phyloP scores from a whole-genome alignment of 805 yeast species.

The Teunomyces barrocoloradensis region DNA sequence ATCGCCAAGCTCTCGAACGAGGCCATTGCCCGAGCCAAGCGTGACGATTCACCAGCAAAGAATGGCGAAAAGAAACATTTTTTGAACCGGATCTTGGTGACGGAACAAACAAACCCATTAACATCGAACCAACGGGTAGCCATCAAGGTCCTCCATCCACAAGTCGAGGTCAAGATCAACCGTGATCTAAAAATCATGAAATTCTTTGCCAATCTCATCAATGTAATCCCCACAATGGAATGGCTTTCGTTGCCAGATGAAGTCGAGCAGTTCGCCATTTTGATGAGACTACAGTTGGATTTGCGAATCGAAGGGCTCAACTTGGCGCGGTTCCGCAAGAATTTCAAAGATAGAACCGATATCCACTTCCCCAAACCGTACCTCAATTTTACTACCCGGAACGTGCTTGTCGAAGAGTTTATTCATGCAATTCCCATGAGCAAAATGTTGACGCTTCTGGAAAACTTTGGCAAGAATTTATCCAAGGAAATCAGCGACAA shows the following conservation, averaged over 20 bases:
- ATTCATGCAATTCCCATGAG: constrained; percentile 83
- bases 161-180: constrained; percentile 65
- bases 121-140: constrained; percentile 65
- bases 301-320: constrained; percentile 86
- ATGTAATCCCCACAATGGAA: constrained; percentile 88
- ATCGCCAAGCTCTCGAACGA: constrained; percentile 58
- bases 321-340: constrained; percentile 63
- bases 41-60: constrained; percentile 21
- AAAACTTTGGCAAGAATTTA: constrained; percentile 46
- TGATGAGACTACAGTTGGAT: constrained; percentile 90
- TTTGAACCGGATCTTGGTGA: constrained; percentile 33
- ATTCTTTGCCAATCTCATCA: constrained; percentile 69
- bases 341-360: constrained; percentile 57
- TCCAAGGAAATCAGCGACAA: constrained; percentile 73
- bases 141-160: constrained; percentile 89
- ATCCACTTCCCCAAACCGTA: constrained; percentile 81
- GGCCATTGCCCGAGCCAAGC: constrained; percentile 37
- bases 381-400: constrained; percentile 59
- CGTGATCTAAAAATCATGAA: constrained; percentile 84
- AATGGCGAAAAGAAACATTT: constrained; percentile 18
- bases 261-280: constrained; percentile 78
- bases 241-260: constrained; percentile 96
- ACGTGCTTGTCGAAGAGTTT: constrained; percentile 81
- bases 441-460: constrained; percentile 52
- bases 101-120: constrained; percentile 30